Evolutionary conservation across 257 asterid species (phyloP), one percentile per base, ranked within the genome.

Genomic region (Parsonsia alboflavescens): DNA sequence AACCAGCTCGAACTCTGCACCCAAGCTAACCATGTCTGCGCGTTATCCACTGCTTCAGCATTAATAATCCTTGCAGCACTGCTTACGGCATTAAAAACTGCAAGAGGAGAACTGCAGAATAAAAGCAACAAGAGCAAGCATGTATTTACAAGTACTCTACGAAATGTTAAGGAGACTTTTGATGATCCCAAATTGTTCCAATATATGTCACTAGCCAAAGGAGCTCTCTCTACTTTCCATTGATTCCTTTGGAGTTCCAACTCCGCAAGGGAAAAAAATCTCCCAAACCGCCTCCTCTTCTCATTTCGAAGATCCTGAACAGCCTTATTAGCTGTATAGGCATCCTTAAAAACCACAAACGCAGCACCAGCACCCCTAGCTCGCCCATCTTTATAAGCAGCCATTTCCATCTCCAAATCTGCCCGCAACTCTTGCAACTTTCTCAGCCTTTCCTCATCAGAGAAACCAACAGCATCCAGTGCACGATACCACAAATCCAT

Each of bases 101-200:
- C 98, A 44, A 95, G 96, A 6, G 99, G 99, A 65, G 99, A 95
- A 79, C 98, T 95, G 89, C 89, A 95, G 88, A 95, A 95, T 87
- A 95, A 77, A 67, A 95, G 96, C 86, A 88, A 79, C 87, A 95
- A 72, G 68, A 95, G 78, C 75, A 95, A 82, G 85, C 91, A 91
- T 16, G 92, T 83, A 79, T 95, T 95, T 59, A 95, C 97, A 65
- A 95, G 72, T 57, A 91, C 90, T 74, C 97, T 83, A 44, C 98
- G 90, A 59, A 90, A 73, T 83, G 77, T 91, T 79, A 90, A 70
- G 0, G 99, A 92, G 77, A 87, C 65, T 80, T 89, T 95, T n/a
- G 99, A 89, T 2, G 98, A 92, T 26, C 99, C 98, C 81, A 95
- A 78, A 82, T 95, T 97, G 76, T 91, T 95, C 99, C 99, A 95